Evolutionary conservation across 768 basidiomycete genomes (phyloP), one percentile per base, ranked within the genome.

Genomic region (Russula vinacea): DNA sequence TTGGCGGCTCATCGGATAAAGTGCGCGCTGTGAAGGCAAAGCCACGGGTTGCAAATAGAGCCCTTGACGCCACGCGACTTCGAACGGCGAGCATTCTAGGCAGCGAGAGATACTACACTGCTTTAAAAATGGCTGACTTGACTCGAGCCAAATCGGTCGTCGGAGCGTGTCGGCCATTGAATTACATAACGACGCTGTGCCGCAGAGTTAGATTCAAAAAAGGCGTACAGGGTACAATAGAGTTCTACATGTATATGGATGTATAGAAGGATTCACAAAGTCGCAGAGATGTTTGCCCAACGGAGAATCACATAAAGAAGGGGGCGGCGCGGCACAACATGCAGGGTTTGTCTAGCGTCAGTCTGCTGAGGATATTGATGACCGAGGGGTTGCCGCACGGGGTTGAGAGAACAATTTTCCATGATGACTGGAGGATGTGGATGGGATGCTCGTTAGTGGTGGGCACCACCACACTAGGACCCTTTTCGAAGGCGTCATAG

Each of bases 1-100:
- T 86, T 17, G 90, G 88, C 29, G 80, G 80, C 0, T 59, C 55
- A 44, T 64, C 56, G n/a, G 70, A 59, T 3, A 62, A 54, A 39
- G 55, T 68, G 66, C 49, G 71, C 62, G 29, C 66, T 19, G n/a
- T 65, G 24, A 64, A 60, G 7, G 69, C 56, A 55, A 78, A 70
- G 1, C 68, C 58, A 33, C 76, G 74, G 22, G 62, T 26, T 1
- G 60, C 22, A 13, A 29, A 55, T 16, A 67, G 47, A 17, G 56
- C 19, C 33, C 60, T 62, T 16, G 58, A 58, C 39, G 42, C 45
- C 17, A 50, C 57, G 16, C 61, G 67, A 26, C 53, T 17, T 32
- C 54, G 57, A 45, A 50, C 6, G n/a, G 60, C 67, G 22, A 67
- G 57, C 67, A 68, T 32, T 57, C n/a, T 37, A 13, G 8, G 5